Conservation (phyloP, 2,329 filamentous ascomycete species). For the Ilyonectria destructans region DNA sequence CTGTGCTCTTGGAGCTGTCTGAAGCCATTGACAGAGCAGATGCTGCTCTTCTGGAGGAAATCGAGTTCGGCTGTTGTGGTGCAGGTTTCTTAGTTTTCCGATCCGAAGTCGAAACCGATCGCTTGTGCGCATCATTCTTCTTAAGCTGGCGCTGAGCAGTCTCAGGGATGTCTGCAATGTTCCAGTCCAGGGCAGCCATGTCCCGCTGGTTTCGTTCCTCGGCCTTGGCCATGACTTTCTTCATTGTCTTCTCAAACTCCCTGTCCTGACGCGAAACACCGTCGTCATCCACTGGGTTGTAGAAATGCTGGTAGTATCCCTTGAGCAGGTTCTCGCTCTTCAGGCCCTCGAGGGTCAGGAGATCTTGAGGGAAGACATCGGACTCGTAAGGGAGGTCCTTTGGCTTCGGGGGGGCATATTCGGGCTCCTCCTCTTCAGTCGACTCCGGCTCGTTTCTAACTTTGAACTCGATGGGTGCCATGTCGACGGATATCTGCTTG, state of each 20-base stretch:
- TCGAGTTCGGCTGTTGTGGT: conserved; percentile 48
- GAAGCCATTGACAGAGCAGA: conserved; percentile 65
- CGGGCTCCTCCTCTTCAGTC: conserved; percentile 77
- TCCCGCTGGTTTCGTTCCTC: conserved; percentile 80
- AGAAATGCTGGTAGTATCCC: conserved; percentile 75
- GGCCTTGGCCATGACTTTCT: conserved; percentile 68
- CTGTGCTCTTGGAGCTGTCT: conserved; percentile 41
- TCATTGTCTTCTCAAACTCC: conserved; percentile 70
- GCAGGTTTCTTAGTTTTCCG: conserved; percentile 27
- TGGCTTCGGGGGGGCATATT: conserved; percentile 88
- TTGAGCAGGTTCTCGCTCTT: conserved; percentile 73
- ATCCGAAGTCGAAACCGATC: conserved; percentile 4
- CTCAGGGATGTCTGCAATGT: conserved; percentile 70
- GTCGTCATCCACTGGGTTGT: conserved; percentile 77
- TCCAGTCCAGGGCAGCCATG: conserved; percentile 75
- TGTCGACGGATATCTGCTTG: conserved; percentile 69
- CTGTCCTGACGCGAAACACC: conserved; percentile 76
- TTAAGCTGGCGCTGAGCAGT: conserved; percentile 45
- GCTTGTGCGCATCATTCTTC: conserved; percentile 20
- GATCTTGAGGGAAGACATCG: conserved; percentile 75
- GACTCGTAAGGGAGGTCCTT: conserved; percentile 79
- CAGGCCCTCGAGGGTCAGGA: conserved; percentile 71
- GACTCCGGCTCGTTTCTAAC: conserved; percentile 70
- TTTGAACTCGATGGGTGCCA: conserved; percentile 74
- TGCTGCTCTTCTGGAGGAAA: conserved; percentile 68